phyloP scores from a whole-genome alignment of 1,284 basidiomycete species.

The Singerocomus rubriflavus region DNA sequence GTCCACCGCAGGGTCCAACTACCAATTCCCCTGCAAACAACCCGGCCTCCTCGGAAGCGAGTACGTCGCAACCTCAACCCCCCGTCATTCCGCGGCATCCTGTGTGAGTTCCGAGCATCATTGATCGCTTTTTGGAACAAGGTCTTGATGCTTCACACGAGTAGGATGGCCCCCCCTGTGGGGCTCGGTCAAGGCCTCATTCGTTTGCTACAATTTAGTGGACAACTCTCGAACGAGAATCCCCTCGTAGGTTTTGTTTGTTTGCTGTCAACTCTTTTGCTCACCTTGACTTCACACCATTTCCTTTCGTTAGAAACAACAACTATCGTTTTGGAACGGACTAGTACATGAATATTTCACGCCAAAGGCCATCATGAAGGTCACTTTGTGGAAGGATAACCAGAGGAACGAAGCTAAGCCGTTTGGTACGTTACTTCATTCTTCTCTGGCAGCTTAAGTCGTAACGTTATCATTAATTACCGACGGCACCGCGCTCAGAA shows the following conservation, averaged over 20 bases:
- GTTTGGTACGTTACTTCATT: conserved; percentile 54
- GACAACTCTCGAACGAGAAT: conserved; percentile 51
- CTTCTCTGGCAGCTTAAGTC: conserved; percentile 1
- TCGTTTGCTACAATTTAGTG: conserved; percentile 65
- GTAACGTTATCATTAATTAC: conserved; percentile 13
- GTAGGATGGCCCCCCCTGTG: conserved; percentile 31
- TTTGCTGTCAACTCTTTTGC: not conserved
- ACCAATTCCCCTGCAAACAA: conserved; percentile 21
- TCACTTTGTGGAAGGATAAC: conserved; percentile 80
- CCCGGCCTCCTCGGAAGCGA: conserved; percentile 26
- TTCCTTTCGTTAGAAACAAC: conserved; percentile 46
- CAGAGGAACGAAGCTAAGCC: conserved; percentile 71
- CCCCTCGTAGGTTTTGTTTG: conserved; percentile 39
- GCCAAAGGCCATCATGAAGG: conserved; percentile 61
- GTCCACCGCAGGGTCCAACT: conserved; percentile 31
- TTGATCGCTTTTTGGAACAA: not conserved
- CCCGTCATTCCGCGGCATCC: conserved; percentile 20
- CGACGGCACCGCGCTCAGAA: conserved; percentile 42
- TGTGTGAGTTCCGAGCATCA: conserved; percentile 28
- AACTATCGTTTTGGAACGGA: conserved; percentile 60
- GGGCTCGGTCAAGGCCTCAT: conserved; percentile 59
- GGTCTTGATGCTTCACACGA: conserved; percentile 18
- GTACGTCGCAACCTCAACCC: conserved; percentile 28
- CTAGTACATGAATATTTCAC: conserved; percentile 65
- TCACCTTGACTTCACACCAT: conserved; percentile 6